Base-by-base conservation (phyloP, 2,329 filamentous ascomycete genomes). In the Fusarium sp. region DNA sequence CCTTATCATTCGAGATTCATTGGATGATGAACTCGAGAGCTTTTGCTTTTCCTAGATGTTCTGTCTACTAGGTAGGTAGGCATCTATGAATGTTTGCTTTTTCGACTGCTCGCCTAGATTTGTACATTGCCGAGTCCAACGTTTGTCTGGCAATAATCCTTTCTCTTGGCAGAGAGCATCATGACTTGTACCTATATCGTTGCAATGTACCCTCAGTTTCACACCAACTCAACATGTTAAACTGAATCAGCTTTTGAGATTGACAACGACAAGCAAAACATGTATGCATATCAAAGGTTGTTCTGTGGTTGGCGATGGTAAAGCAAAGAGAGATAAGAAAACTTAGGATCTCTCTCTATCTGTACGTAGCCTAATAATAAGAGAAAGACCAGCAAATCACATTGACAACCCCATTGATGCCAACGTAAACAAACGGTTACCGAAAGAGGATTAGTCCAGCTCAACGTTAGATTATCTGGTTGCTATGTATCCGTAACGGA, bases 371-470 rank as follows among this genome's bases (percentile, higher is more conserved):
- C 20, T 14, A 33, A 12, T 39, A 11, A 31, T 31, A 41, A 22
- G 22, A 44, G n/a, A 54, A 17, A 24, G 44, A 38, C 31, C 45
- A 63, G 18, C 44, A 41, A 64, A 52, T 44, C 22, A 52, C 6
- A 26, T 11, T 44, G n/a, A 26, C 17, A 20, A 39, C 41, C 51
- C 51, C 39, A 51, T n/a, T 33, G 31, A 28, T 45, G 26, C 52
- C 49, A 42, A 24, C 47, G 49, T 54, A 36, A 47, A 51, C 31
- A 71, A 73, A 75, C 72, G 72, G 73, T 58, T n/a, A 24, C 31
- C 20, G 33, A 76, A 74, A 74, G 61, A 69, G 69, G 48, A 42
- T 28, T 24, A 47, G 44, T 22, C 31, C 26, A 48, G 14, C 39
- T 14, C 15, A 54, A 39, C 56, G 45, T 45, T 18, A 45, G 15